Conservation (phyloP, 2,329 filamentous ascomycete genomes). For the Immersiporthe knoxdaviesiana region DNA sequence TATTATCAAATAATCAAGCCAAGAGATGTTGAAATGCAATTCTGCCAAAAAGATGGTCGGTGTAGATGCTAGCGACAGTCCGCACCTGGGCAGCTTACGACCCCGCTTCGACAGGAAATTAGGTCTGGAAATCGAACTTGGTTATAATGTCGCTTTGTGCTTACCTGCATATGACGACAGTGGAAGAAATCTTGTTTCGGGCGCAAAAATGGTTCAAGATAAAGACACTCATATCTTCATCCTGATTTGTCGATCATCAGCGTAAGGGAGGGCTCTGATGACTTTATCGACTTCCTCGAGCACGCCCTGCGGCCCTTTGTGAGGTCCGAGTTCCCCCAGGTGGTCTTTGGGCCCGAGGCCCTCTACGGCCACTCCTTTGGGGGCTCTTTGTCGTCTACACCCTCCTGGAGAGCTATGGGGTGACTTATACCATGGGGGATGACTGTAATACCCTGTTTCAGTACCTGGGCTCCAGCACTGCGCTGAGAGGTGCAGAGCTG, state of each 20-base stretch:
- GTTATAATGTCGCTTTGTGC: neutral
- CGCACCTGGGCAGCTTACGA: neutral
- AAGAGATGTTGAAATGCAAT: neutral
- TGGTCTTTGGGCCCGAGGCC: slow-evolving; percentile 32
- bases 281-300: slow-evolving; percentile 35
- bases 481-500: slow-evolving; percentile 32
- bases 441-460: slow-evolving; percentile 32
- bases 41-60: neutral
- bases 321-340: slow-evolving; percentile 30
- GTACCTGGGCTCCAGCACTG: slow-evolving; percentile 28
- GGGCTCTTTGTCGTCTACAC: slow-evolving; percentile 34
- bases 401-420: slow-evolving; percentile 22
- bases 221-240: neutral
- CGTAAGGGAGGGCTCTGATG: slow-evolving; percentile 28
- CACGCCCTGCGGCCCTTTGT: slow-evolving; percentile 33
- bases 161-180: neutral
- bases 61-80: neutral
- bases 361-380: slow-evolving; percentile 36
- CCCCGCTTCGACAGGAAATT: neutral
- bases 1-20: neutral
- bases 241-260: neutral
- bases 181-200: neutral
- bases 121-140: neutral
- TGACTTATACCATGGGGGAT: slow-evolving; percentile 30
- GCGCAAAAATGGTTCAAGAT: neutral